Evolutionary conservation across 1,139 yeast species (phyloP).

Genomic region (Blastobotrys proliferans): DNA sequence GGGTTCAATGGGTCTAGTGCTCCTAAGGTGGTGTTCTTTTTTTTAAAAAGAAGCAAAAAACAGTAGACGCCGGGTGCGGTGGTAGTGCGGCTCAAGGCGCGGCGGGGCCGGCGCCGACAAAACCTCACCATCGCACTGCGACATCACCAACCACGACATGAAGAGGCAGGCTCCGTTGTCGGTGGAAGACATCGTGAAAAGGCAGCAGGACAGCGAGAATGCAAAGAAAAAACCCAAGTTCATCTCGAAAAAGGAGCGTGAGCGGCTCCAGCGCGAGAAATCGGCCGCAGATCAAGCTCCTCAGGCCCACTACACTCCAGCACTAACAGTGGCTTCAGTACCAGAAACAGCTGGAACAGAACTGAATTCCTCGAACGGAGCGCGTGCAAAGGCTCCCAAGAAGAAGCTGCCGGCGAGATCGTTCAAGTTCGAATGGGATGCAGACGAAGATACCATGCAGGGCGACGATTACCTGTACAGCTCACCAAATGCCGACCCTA

Average conservation of each 20-base stretch:
- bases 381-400: conserved; percentile 12
- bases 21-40: too few species aligned
- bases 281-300: not conserved
- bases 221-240: conserved; percentile 41
- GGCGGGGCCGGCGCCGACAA: too few species aligned
- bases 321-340: not conserved
- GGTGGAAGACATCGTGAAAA: conserved; percentile 40
- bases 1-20: too few species aligned
- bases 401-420: conserved; percentile 27
- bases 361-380: not conserved
- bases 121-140: too few species aligned
- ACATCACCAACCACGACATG: too few species aligned
- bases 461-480: conserved; percentile 43
- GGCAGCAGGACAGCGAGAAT: conserved; percentile 27
- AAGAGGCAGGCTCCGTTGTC: conserved; percentile 33
- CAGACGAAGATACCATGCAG: conserved; percentile 58
- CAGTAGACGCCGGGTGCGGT: too few species aligned
- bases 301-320: not conserved
- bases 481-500: conserved; percentile 3
- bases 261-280: conserved; percentile 26
- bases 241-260: conserved; percentile 47
- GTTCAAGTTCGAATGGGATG: conserved; percentile 70
- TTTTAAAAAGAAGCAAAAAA: too few species aligned
- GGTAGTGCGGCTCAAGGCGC: too few species aligned
- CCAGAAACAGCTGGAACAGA: not conserved